phyloP scores from a whole-genome alignment of 192 early-diverging fungal genomes.

The Coemansia sp. region DNA sequence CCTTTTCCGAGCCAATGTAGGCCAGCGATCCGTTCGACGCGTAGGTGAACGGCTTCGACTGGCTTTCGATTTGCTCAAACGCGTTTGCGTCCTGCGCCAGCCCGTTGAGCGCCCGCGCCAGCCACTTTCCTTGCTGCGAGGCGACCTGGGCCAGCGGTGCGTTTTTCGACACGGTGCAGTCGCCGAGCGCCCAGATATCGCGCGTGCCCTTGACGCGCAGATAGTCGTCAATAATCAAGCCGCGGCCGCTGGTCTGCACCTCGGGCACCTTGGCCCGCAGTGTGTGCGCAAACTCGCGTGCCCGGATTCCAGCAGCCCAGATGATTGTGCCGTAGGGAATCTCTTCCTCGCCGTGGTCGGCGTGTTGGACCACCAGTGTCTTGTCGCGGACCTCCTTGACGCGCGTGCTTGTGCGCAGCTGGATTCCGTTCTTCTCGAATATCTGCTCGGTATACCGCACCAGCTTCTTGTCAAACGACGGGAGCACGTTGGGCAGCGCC shows the following conservation, averaged over 20 bases:
- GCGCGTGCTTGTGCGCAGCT: conserved; percentile 62
- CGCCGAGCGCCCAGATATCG: conserved; percentile 79
- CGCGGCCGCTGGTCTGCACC: conserved; percentile 36
- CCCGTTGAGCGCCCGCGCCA: conserved; percentile 67
- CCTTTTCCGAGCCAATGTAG: conserved; percentile 61
- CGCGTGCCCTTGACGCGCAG: conserved; percentile 56
- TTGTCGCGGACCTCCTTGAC: conserved; percentile 59
- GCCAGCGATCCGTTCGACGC: conserved; percentile 63
- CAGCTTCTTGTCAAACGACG: conserved; percentile 70
- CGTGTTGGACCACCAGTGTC: conserved; percentile 50
- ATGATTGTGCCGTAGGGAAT: conserved; percentile 67
- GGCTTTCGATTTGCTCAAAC: conserved; percentile 13
- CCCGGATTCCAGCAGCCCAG: conserved; percentile 73
- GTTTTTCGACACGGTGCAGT: conserved; percentile 81
- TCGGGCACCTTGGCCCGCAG: conserved; percentile 49
- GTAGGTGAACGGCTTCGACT: conserved; percentile 61
- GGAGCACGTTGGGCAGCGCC: conserved; percentile 71
- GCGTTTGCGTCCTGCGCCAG: conserved; percentile 44
- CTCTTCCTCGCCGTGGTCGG: conserved; percentile 16
- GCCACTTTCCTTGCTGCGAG: conserved; percentile 80
- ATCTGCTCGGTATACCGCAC: conserved; percentile 68
- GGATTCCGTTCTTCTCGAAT: conserved; percentile 72
- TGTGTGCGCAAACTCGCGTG: conserved; percentile 56
- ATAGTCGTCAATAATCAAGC: conserved; percentile 70
- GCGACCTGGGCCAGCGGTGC: conserved; percentile 84